These are phyloP conservation scores for Boletellus emodensis DNA, from an alignment of 768 basidiomycete species.

Conservation along the genomic window DNA sequence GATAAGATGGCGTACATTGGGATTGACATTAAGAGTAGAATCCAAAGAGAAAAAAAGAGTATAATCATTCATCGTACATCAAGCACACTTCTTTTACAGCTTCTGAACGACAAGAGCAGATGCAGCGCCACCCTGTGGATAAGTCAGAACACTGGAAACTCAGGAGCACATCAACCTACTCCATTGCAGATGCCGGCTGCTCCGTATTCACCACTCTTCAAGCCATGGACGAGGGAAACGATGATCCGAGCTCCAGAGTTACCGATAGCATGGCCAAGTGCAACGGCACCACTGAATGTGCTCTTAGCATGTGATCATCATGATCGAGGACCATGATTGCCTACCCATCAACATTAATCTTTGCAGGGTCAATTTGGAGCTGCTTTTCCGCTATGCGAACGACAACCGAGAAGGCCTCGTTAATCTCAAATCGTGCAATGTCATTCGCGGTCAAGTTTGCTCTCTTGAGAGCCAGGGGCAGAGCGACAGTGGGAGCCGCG, in stretches of 20 bases:
- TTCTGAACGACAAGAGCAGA: conserved; percentile 89
- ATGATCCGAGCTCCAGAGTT: conserved; percentile 94
- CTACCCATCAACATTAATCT: conserved; percentile 87
- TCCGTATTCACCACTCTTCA: conserved; percentile 90
- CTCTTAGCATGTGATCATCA: conserved; percentile 4
- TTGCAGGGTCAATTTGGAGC: conserved; percentile 75
- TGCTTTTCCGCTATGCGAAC: conserved; percentile 88
- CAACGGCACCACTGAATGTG: conserved; percentile 80
- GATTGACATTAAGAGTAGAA: not conserved
- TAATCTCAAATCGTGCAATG: conserved; percentile 91
- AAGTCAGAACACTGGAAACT: conserved; percentile 11
- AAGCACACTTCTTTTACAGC: conserved; percentile 45
- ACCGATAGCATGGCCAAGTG: conserved; percentile 94
- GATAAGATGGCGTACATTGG: conserved; percentile 1
- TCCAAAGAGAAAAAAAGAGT: conserved; percentile 6
- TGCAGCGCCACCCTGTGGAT: conserved; percentile 79
- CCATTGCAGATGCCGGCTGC: conserved; percentile 97
- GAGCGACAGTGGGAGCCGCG: conserved; percentile 84
- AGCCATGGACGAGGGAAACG: conserved; percentile 87
- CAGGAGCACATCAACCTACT: conserved; percentile 45
- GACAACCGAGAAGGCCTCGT: conserved; percentile 97
- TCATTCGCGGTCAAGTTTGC: conserved; percentile 81
- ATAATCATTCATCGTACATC: conserved; percentile 18
- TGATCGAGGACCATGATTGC: conserved; percentile 24
- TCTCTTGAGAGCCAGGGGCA: conserved; percentile 83